Evolutionary conservation across 2,329 filamentous ascomycete species (phyloP).

Genomic region (Aspergillus alliaceus): DNA sequence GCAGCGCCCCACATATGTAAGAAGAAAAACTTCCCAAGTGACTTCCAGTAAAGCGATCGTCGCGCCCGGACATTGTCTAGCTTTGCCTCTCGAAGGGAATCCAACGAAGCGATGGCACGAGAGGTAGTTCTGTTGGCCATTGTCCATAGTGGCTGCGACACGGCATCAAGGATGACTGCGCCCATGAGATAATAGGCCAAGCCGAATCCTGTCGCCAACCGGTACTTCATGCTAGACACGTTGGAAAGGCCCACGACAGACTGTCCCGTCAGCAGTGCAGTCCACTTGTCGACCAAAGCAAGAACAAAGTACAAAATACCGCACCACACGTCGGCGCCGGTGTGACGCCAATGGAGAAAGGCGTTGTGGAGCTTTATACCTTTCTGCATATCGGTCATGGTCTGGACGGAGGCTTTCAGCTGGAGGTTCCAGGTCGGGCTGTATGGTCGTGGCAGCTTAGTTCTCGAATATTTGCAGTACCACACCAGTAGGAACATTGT

Average conservation of each 20-base stretch:
- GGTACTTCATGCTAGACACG: slow-evolving; percentile 36
- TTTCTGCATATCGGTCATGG: slow-evolving; percentile 54
- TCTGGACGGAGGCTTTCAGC: slow-evolving; percentile 55
- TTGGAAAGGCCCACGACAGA: slow-evolving; percentile 41
- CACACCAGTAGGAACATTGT: slow-evolving; percentile 56
- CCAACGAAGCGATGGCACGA: slow-evolving; percentile 29
- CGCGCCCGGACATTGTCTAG: background rate
- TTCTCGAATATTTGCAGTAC: slow-evolving; percentile 52
- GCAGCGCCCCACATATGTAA: slow-evolving; percentile 55
- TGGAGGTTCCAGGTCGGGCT: slow-evolving; percentile 60
- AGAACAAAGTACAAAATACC: slow-evolving; percentile 56
- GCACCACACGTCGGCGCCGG: slow-evolving; percentile 55
- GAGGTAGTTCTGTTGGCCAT: slow-evolving; percentile 42
- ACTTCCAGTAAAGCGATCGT: slow-evolving; percentile 49
- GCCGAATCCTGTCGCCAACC: slow-evolving; percentile 55
- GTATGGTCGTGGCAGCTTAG: slow-evolving; percentile 52
- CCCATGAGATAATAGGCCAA: slow-evolving; percentile 60
- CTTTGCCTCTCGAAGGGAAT: slow-evolving; percentile 44
- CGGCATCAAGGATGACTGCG: slow-evolving; percentile 58
- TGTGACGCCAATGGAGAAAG: slow-evolving; percentile 60
- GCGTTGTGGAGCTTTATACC: slow-evolving; percentile 57
- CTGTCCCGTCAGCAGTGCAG: slow-evolving; percentile 49
- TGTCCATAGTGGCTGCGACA: slow-evolving; percentile 48
- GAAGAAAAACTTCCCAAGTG: slow-evolving; percentile 50
- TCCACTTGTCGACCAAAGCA: slow-evolving; percentile 58